Conservation (phyloP, 768 basidiomycete genomes). For the Kwoniella botswanensis region DNA sequence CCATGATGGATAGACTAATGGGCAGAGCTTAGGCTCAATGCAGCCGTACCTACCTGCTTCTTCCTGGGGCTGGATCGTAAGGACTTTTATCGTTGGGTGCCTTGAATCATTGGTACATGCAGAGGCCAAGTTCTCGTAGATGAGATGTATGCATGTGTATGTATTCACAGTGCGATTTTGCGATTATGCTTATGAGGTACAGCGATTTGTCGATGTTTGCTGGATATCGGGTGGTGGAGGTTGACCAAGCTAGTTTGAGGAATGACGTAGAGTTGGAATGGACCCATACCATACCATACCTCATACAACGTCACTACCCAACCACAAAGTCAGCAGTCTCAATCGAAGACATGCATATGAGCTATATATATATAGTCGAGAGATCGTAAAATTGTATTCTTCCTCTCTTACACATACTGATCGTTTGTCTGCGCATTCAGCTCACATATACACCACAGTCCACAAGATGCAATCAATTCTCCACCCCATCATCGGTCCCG, state of each 20-base stretch:
- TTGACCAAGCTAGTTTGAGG: background rate
- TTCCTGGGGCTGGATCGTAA: too few species aligned
- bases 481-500: constrained; percentile 51
- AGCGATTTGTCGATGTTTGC: constrained; percentile 5
- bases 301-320: constrained; percentile 1
- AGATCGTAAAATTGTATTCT: background rate
- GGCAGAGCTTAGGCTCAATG: constrained; percentile 1
- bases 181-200: background rate
- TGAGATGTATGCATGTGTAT: too few species aligned
- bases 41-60: too few species aligned
- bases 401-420: background rate
- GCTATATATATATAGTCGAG: too few species aligned
- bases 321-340: too few species aligned
- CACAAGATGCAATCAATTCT: constrained; percentile 50
- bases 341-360: too few species aligned
- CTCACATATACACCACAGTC: background rate
- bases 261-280: background rate
- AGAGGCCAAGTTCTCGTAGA: too few species aligned
- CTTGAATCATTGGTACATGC: too few species aligned
- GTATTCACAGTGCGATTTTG: too few species aligned
- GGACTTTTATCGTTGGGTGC: too few species aligned
- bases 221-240: constrained; percentile 18
- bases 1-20: constrained; percentile 23
- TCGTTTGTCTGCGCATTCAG: background rate
- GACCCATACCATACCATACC: background rate